Conservation (phyloP, 352 stramenopile species). For the Peronospora destructor region DNA sequence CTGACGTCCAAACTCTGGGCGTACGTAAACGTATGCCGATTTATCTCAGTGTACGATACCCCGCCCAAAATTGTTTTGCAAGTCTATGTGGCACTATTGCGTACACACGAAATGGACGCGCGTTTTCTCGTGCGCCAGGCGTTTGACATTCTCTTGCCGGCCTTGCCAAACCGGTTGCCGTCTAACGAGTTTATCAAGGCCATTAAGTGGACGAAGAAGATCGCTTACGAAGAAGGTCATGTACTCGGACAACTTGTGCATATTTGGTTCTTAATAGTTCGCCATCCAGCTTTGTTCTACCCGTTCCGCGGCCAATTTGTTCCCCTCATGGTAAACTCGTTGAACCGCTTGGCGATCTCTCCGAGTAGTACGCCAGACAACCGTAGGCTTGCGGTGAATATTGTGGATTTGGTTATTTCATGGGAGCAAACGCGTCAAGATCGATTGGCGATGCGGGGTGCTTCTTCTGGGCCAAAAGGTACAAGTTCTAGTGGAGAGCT, state of each 20-base stretch:
- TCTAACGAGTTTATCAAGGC: conserved; percentile 92
- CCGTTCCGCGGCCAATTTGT: conserved; percentile 90
- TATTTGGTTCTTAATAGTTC: conserved; percentile 96
- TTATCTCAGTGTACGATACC: conserved; percentile 95
- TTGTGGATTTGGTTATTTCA: conserved; percentile 93
- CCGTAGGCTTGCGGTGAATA: conserved; percentile 86
- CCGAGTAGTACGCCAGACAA: conserved; percentile 91
- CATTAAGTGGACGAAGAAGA: conserved; percentile 96
- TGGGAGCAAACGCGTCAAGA: conserved; percentile 90
- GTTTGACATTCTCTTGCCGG: conserved; percentile 93
- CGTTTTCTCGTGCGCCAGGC: conserved; percentile 90
- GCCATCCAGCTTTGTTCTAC: conserved; percentile 91
- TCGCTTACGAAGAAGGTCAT: conserved; percentile 96
- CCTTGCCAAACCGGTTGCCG: conserved; percentile 83
- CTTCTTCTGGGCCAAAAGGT: conserved; percentile 10
- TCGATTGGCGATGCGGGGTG: conserved; percentile 33
- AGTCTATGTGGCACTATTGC: conserved; percentile 92
- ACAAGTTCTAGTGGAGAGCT: conserved; percentile 23
- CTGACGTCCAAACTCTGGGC: conserved; percentile 94
- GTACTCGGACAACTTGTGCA: conserved; percentile 93
- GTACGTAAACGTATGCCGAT: conserved; percentile 95
- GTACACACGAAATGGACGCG: conserved; percentile 91
- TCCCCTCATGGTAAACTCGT: conserved; percentile 92
- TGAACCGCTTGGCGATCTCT: conserved; percentile 93
- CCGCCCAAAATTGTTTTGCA: conserved; percentile 95